These are phyloP conservation scores for Candida smagusa DNA, from an alignment of 1,139 yeast genomes.

Conservation along the genomic window DNA sequence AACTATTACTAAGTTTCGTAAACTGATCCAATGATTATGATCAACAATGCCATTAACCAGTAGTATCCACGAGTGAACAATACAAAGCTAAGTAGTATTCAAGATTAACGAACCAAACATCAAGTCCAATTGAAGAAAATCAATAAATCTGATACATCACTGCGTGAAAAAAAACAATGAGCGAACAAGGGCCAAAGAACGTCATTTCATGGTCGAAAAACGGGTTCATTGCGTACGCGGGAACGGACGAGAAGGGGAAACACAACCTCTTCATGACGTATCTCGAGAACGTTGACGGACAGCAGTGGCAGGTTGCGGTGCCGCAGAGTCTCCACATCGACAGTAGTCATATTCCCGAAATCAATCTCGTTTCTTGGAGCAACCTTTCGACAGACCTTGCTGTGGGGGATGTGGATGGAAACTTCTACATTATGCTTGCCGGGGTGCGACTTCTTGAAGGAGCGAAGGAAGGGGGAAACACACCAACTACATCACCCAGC, in stretches of 20 bases:
- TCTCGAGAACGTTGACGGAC: conserved; percentile 62
- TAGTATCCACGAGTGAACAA: too few relatives aligned
- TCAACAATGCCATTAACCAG: too few relatives aligned
- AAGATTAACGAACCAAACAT: too few relatives aligned
- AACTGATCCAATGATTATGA: too few relatives aligned
- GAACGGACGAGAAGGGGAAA: conserved; percentile 11
- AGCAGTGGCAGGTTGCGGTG: conserved; percentile 61
- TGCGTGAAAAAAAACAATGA: too few relatives aligned
- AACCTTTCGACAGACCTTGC: conserved; percentile 54
- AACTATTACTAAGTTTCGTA: too few relatives aligned
- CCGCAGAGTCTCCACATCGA: conserved; percentile 43
- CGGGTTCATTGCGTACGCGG: conserved; percentile 66
- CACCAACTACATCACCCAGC: conserved; percentile 21
- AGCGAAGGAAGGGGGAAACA: conserved; percentile 3
- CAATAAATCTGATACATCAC: too few relatives aligned
- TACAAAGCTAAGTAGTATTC: too few relatives aligned
- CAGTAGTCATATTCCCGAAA: conserved; percentile 26
- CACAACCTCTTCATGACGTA: conserved; percentile 51
- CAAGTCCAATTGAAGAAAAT: too few relatives aligned
- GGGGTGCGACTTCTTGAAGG: conserved; percentile 39
- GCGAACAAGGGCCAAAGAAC: conserved; percentile 1
- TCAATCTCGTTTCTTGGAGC: conserved; percentile 44
- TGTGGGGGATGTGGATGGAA: conserved; percentile 47
- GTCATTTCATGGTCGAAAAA: conserved; percentile 68
- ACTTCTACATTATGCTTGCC: conserved; percentile 45